A percentile compares a stretch with the other conserved stretches of the same genome.
phyloP scores from a whole-genome alignment of 73 alveolate species.

The Uronychia binucleata region DNA sequence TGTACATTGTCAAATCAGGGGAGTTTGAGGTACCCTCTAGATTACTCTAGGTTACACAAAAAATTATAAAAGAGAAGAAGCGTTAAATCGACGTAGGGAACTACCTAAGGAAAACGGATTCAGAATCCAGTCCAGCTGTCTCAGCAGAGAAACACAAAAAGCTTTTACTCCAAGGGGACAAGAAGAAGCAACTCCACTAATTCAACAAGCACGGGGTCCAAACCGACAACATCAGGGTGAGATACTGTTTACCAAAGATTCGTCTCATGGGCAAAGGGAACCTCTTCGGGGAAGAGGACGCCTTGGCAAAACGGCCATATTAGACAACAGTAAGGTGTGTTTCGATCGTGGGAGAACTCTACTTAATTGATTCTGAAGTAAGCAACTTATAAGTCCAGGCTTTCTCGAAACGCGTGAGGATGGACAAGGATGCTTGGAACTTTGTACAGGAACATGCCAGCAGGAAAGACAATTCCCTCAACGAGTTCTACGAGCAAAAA shows the following conservation, averaged over 20 bases:
- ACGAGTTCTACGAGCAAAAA: neutral
- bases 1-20: conserved; percentile 41
- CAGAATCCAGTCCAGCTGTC: neutral
- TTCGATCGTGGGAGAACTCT: neutral
- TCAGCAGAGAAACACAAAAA: neutral
- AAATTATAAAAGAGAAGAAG: conserved; percentile 7
- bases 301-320: neutral
- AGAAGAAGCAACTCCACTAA: neutral
- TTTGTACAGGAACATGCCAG: neutral
- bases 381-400: neutral
- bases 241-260: neutral
- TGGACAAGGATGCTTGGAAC: neutral
- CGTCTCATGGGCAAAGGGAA: neutral
- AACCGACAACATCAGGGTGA: neutral
- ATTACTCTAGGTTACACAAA: neutral
- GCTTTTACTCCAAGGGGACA: neutral
- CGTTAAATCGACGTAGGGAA: conserved; percentile 3
- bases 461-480: neutral
- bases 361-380: neutral
- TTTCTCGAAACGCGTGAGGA: neutral
- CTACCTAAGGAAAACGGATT: conserved; percentile 1
- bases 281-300: conserved; percentile 5
- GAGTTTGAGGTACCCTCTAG: conserved; percentile 40
- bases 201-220: neutral
- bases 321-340: neutral